Evolutionary conservation across 179 eudicot species (phyloP).

Genomic region (Drosera spatulata): DNA sequence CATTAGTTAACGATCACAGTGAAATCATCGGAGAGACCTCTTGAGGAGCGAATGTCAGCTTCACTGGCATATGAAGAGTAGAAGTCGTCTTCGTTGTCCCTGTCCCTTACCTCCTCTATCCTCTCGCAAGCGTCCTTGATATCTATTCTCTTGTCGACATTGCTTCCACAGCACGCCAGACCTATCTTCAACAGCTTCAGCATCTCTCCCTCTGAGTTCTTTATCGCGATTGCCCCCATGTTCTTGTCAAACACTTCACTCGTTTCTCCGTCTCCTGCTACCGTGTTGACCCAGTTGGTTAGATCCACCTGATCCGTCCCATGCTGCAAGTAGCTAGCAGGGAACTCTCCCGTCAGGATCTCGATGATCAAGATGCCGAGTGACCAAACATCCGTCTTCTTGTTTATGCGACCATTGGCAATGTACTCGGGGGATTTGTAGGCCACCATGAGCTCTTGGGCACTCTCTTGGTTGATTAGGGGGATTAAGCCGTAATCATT

Average conservation of each 20-base stretch:
- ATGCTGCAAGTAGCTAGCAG: constrained; percentile 19
- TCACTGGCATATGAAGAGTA: constrained; percentile 21
- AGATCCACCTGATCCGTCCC: constrained; percentile 29
- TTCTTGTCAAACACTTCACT: constrained; percentile 12
- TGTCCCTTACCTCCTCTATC: constrained; percentile 28
- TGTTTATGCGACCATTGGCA: constrained; percentile 21
- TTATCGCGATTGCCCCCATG: constrained; percentile 15
- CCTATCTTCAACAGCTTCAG: constrained; percentile 25
- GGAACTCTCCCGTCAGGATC: constrained; percentile 27
- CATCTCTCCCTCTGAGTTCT: constrained; percentile 26
- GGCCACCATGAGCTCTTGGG: constrained; percentile 33
- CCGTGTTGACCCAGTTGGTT: constrained; percentile 23
- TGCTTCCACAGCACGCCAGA: constrained; percentile 21
- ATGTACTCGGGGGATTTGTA: constrained; percentile 40
- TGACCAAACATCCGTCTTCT: constrained; percentile 40
- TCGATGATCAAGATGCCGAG: constrained; percentile 39
- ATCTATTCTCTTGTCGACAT: constrained; percentile 29
- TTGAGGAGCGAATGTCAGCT: constrained; percentile 21
- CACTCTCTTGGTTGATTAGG: constrained; percentile 34
- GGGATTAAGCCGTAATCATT: constrained; percentile 36
- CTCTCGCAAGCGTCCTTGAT: constrained; percentile 28
- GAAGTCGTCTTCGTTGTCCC: constrained; percentile 31
- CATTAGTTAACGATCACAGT: constrained; percentile 9
- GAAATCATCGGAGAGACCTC: constrained; percentile 30
- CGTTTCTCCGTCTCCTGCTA: constrained; percentile 7